Conservation (phyloP, 2,329 filamentous ascomycete species). For the Beauveria bassiana region DNA sequence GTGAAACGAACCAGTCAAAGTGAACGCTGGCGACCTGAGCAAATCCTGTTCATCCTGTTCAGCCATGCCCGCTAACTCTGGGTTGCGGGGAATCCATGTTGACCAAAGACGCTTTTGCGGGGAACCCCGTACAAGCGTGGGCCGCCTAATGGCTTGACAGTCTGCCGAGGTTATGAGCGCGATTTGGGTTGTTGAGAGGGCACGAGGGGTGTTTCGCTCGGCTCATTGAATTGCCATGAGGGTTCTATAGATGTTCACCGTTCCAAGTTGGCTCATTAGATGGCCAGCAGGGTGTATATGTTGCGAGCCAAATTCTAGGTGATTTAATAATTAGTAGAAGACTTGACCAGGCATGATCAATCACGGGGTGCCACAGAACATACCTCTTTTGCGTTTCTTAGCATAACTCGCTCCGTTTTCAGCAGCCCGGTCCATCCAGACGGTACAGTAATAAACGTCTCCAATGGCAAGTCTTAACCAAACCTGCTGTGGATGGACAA, state of each 20-base stretch:
- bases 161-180: not conserved
- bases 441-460: not conserved
- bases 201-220: not conserved
- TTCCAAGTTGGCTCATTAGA: not conserved
- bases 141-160: not conserved
- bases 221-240: not conserved
- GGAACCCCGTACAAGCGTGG: not conserved
- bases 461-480: not conserved
- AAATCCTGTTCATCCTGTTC: not conserved
- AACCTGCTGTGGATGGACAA: not conserved
- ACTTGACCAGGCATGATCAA: not conserved
- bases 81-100: constrained; percentile 7
- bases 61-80: not conserved
- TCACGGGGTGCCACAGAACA: not conserved
- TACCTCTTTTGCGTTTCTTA: not conserved
- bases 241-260: not conserved
- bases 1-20: not conserved
- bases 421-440: not conserved
- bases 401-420: not conserved
- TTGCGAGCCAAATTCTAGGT: not conserved
- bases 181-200: not conserved
- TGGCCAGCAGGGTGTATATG: not conserved
- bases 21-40: not conserved
- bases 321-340: too few species aligned
- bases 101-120: not conserved